Percentiles rank a stretch among this genome's conserved stretches.
Evolutionary conservation across 176 grass and related monocot species (phyloP).

Genomic region (Zoysia japonica): DNA sequence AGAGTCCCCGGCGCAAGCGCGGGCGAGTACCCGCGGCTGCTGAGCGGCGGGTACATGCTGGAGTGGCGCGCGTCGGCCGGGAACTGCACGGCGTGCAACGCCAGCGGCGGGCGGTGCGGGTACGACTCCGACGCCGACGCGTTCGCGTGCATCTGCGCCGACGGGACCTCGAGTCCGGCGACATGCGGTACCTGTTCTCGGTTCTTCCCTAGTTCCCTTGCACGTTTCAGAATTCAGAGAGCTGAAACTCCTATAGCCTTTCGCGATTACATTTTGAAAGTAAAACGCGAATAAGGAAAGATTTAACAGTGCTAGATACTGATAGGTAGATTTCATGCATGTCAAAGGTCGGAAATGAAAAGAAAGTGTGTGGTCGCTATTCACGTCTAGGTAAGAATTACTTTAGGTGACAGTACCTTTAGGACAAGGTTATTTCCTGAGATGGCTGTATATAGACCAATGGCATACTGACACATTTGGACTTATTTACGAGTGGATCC

Average conservation of each 20-base stretch:
- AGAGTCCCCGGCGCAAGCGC: slow-evolving; percentile 2
- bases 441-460: neutral
- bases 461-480: neutral
- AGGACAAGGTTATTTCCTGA: neutral
- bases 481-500: neutral
- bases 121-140: slow-evolving; percentile 28
- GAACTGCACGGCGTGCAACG: slow-evolving; percentile 42
- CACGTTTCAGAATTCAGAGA: neutral
- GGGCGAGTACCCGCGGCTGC: slow-evolving; percentile 28
- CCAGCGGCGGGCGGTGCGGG: slow-evolving; percentile 53
- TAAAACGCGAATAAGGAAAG: neutral
- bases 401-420: neutral
- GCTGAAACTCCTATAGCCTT: neutral
- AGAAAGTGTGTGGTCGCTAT: neutral
- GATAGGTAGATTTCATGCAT: too few species aligned
- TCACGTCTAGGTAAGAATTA: neutral
- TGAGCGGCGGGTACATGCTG: slow-evolving; percentile 44
- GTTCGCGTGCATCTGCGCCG: slow-evolving; percentile 56
- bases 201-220: neutral
- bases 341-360: neutral
- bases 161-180: slow-evolving; percentile 11
- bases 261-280: neutral
- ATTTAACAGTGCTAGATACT: neutral
- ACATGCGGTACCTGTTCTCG: slow-evolving; percentile 35
- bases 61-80: slow-evolving; percentile 46